Base-by-base conservation (phyloP, 2,329 filamentous ascomycete genomes). In the Diaporthe longicolla region DNA sequence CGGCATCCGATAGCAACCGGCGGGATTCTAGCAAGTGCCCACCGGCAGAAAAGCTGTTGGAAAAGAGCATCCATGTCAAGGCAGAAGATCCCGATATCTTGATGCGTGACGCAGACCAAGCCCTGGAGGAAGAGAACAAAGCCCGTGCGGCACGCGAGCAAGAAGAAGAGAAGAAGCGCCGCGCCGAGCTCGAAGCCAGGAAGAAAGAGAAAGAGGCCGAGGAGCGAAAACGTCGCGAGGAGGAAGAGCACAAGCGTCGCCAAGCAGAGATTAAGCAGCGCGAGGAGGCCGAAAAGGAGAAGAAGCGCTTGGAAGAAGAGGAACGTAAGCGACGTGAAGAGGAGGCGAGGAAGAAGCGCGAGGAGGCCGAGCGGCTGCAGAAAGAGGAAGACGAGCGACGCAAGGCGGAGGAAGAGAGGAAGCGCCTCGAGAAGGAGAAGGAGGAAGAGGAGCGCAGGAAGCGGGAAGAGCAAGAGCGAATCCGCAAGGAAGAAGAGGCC, bases 11-110 rank as follows among this genome's bases (percentile, higher is more conserved):
- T 57, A 82, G 83, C n/a, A 82, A 83, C 32, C 83, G 85, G 3
- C 83, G 83, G 63, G 85, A 88, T 37, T 81, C 81, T 3, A 79
- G 82, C 21, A 88, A 86, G 75, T 82, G 82, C 2, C 79, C 78
- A 11, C 79, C 82, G 3, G 81, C 82, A 4, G 88, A 89, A 52
- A 88, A 87, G 13, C 79, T 82, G 2, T 81, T 82, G 5, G 88
- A 89, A 54, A 88, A 87, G 77, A 86, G 83, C 71, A 88, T 90
- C n/a, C 86, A 87, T 63, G 88, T 91, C 54, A 90, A 90, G 77
- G 87, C 87, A 0, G 89, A 91, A 75, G 89, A 90, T 71, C 79
- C 83, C 1, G 89, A 91, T 71, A 79, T 89, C 11, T 88, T 89
- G 26, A 91, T 91, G 89, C 83, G 82, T 2, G 89, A 91, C 75